Conservation (phyloP, 164 flowering plant species). For the Echeveria elegans region DNA sequence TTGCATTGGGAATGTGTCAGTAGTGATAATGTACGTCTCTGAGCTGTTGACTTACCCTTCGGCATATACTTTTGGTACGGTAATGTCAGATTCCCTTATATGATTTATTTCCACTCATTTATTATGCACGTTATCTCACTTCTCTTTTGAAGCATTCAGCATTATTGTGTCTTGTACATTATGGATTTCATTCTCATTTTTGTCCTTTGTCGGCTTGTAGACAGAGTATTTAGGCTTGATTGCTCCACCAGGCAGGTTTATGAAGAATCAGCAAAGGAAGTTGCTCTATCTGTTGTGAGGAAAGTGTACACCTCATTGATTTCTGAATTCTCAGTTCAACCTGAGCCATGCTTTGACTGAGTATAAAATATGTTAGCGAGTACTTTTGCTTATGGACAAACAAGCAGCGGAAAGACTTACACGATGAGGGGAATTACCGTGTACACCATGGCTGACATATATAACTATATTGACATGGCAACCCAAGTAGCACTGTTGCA, state of each 20-base stretch:
- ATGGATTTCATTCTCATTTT: not conserved
- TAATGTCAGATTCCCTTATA: not conserved
- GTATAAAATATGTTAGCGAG: conserved; percentile 6
- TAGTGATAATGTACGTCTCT: not conserved
- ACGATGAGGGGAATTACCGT: conserved; percentile 13
- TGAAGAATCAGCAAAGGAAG: conserved; percentile 17
- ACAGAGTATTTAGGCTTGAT: conserved; percentile 16
- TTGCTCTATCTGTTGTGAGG: conserved; percentile 17
- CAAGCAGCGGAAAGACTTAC: conserved; percentile 12
- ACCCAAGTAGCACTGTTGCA: not conserved
- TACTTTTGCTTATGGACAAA: conserved; percentile 12
- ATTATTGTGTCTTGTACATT: not conserved
- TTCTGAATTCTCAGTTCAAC: not conserved
- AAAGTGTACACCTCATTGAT: not conserved
- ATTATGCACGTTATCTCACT: not conserved
- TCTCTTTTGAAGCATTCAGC: not conserved
- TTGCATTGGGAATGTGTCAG: conserved; percentile 10
- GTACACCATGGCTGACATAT: conserved; percentile 13
- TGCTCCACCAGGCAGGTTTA: conserved; percentile 19
- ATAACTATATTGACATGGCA: conserved; percentile 11
- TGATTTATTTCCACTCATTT: not conserved
- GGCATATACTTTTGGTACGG: conserved; percentile 12
- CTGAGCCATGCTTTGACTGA: not conserved
- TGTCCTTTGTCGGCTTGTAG: not conserved
- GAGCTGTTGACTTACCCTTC: conserved; percentile 9